phyloP scores from a whole-genome alignment of 2,329 filamentous ascomycete species.

The Cercospora sp. region DNA sequence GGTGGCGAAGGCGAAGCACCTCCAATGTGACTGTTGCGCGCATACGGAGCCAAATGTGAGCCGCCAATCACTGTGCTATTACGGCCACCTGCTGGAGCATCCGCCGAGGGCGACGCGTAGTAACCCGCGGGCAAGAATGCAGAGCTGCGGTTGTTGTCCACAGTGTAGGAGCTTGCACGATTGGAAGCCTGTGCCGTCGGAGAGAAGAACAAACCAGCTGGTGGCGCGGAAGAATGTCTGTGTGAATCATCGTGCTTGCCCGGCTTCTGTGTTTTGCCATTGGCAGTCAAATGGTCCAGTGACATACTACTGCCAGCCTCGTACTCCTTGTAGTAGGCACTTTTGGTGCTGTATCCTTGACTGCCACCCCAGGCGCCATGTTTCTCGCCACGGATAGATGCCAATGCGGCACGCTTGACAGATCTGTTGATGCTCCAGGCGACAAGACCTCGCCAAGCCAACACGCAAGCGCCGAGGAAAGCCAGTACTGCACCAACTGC shows the following conservation, averaged over 20 bases:
- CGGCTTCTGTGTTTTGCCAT: slow-evolving; percentile 43
- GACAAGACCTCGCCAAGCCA: slow-evolving; percentile 84
- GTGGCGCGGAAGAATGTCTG: slow-evolving; percentile 53
- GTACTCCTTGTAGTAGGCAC: slow-evolving; percentile 45
- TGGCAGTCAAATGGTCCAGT: slow-evolving; percentile 53
- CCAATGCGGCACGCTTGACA: slow-evolving; percentile 79
- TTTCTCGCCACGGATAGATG: slow-evolving; percentile 57
- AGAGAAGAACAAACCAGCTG: slow-evolving; percentile 86
- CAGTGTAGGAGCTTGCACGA: slow-evolving; percentile 38
- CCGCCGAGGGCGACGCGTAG: slow-evolving; percentile 69
- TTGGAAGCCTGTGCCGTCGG: slow-evolving; percentile 70
- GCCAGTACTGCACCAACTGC: slow-evolving; percentile 86
- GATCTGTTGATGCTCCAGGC: slow-evolving; percentile 90
- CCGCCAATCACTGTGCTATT: slow-evolving; percentile 47
- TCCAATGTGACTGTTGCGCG: slow-evolving; percentile 30
- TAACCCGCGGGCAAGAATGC: slow-evolving; percentile 88
- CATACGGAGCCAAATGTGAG: slow-evolving; percentile 35
- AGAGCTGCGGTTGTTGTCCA: slow-evolving; percentile 65
- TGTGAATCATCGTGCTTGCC: slow-evolving; percentile 30
- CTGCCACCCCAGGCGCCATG: slow-evolving; percentile 38
- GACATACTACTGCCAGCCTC: slow-evolving; percentile 57
- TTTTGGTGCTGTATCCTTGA: slow-evolving; percentile 22
- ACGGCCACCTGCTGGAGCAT: slow-evolving; percentile 44
- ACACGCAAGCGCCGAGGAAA: slow-evolving; percentile 75
- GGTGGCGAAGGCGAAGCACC: slow-evolving; percentile 32